Evolutionary conservation across 208 protist species (phyloP), one percentile per base, ranked within the genome.

Genomic region (Wallacemonas sp.): DNA sequence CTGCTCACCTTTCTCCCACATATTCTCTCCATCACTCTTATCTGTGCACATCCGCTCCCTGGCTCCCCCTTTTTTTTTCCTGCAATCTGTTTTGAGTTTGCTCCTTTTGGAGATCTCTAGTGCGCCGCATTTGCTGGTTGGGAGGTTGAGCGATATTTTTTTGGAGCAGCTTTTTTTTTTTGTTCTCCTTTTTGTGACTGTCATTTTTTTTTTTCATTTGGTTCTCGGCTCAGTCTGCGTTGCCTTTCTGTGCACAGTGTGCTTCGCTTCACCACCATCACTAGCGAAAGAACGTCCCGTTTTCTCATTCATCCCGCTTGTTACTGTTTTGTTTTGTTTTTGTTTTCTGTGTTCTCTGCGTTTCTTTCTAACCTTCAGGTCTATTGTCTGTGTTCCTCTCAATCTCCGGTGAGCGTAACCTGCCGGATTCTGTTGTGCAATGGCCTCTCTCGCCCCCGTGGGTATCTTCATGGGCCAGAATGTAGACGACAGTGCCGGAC

Each of bases 401-500:
- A 6, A 41, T 17, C 36, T 41, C 6, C 6, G 14, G 14, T 17
- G 36, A 41, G 14, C 6, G 6, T 14, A 41, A 6, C 14, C 36
- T 41, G 6, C 9, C 14, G 36, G n/a, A 62, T 0, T 53, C 59
- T 36, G 14, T 42, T 59, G n/a, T 39, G 56, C 38, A 17, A 0
- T 46, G n/a, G 12, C 61, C 22, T 36, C 45, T 17, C 8, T 28
- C 31, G 54, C 75, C 14, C 51, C 72, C 1, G 79, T 79, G 2
- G 75, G 34, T 22, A 72, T 86, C 44, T 55, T 85, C 54, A 30
- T 85, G 12, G 71, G 75, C 22, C 14, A 44, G 14, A 62, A 81
- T 61, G 66, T 81, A 1, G 79, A 81, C 34, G 74, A 77, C 42
- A 72, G 66, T 38, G 64, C 75, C 17, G 72, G 47, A 28, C 79